Conservation (phyloP, 345 rosid genomes). For the Populus simonii region DNA sequence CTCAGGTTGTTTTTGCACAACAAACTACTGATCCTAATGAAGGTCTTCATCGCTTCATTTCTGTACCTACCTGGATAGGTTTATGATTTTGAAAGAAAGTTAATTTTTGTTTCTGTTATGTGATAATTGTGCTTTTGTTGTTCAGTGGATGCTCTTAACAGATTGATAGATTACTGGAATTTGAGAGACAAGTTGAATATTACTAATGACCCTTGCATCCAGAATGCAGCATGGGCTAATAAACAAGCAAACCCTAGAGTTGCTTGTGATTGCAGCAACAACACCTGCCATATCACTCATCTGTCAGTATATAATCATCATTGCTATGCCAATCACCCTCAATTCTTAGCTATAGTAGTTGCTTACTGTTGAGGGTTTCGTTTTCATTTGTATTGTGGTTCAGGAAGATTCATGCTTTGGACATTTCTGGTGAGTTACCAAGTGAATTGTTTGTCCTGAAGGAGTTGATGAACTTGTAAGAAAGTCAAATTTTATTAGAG, state of each 20-base stretch:
- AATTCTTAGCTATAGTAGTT: not conserved
- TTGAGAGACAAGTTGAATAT: constrained; percentile 40
- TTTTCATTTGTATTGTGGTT: not conserved
- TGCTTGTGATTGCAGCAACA: constrained; percentile 42
- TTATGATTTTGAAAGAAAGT: not conserved
- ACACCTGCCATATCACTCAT: constrained; percentile 44
- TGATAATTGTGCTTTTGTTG: not conserved
- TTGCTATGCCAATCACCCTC: not conserved
- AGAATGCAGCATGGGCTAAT: constrained; percentile 36
- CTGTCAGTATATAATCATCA: constrained; percentile 37
- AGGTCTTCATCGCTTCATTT: constrained; percentile 23
- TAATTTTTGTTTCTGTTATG: not conserved
- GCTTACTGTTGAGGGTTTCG: not conserved
- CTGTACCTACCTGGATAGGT: not conserved
- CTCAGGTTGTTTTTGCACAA: constrained; percentile 45
- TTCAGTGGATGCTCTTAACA: constrained; percentile 47
- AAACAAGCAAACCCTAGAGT: constrained; percentile 44
- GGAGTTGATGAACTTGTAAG: constrained; percentile 51
- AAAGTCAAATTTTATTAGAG: not conserved
- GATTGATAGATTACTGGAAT: constrained; percentile 44
- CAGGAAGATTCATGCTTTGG: constrained; percentile 64
- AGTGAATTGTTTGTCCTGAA: constrained; percentile 44
- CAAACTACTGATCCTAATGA: constrained; percentile 39
- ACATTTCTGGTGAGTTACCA: constrained; percentile 49
- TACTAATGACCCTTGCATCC: constrained; percentile 42